These are phyloP conservation scores for Phytophthora pinifolia DNA, from an alignment of 352 stramenopile species.

Conservation along the genomic window DNA sequence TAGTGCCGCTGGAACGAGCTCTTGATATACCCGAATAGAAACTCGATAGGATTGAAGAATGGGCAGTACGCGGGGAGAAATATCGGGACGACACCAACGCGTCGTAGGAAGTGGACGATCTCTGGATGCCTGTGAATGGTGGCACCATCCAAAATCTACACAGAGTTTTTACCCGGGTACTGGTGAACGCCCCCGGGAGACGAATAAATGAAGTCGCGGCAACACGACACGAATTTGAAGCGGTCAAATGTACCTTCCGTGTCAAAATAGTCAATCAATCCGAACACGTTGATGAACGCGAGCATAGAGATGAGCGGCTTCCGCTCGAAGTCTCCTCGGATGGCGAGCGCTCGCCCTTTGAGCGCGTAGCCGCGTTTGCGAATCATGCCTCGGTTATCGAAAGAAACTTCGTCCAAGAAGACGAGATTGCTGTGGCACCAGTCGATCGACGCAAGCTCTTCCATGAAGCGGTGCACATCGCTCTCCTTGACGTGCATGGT, in stretches of 20 bases:
- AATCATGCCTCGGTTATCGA: slow-evolving; percentile 36
- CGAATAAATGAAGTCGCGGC: slow-evolving; percentile 14
- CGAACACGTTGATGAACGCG: slow-evolving; percentile 19
- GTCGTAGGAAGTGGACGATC: slow-evolving; percentile 28
- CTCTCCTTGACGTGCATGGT: slow-evolving; percentile 4
- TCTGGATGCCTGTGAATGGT: slow-evolving; percentile 24
- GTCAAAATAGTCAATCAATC: slow-evolving; percentile 22
- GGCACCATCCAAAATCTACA: slow-evolving; percentile 32
- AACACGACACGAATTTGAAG: slow-evolving; percentile 19
- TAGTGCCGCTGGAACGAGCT: slow-evolving; percentile 16
- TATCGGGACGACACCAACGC: slow-evolving; percentile 20
- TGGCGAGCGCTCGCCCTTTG: slow-evolving; percentile 20
- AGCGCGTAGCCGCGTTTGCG: slow-evolving; percentile 23
- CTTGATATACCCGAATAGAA: slow-evolving; percentile 24
- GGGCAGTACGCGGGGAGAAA: slow-evolving; percentile 32
- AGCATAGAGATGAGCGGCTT: slow-evolving; percentile 24
- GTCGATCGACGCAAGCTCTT: slow-evolving; percentile 17
- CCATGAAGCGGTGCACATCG: slow-evolving; percentile 8
- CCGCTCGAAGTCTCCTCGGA: slow-evolving; percentile 26
- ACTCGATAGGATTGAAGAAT: slow-evolving; percentile 37
- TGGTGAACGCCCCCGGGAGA: slow-evolving; percentile 1
- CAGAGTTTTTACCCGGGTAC: slow-evolving; percentile 23
- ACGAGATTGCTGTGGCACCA: slow-evolving; percentile 19
- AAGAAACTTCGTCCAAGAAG: slow-evolving; percentile 32
- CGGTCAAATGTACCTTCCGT: slow-evolving; percentile 30